Conservation (phyloP, 768 basidiomycete species). For the Terana coerulea region DNA sequence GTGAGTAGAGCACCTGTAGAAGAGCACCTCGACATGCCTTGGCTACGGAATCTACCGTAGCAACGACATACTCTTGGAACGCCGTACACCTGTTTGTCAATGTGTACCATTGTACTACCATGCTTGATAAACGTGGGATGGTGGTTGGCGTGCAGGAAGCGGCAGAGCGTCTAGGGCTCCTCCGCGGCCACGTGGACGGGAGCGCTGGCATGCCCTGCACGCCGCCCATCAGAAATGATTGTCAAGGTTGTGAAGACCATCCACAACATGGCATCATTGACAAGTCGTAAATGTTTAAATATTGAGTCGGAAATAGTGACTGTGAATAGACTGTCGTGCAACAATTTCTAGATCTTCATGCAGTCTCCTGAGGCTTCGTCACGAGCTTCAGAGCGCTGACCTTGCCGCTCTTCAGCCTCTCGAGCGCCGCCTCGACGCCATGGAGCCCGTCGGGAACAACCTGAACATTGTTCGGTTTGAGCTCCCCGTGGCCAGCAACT, state of each 20-base stretch:
- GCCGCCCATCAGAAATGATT: conserved; percentile 32
- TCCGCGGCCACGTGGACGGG: neutral
- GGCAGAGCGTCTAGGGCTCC: neutral
- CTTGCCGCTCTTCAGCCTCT: conserved; percentile 29
- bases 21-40: conserved; percentile 13
- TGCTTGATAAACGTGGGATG: no score
- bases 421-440: conserved; percentile 36
- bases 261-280: conserved; percentile 22
- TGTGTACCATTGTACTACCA: conserved; percentile 18
- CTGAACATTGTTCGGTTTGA: conserved; percentile 36
- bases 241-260: conserved; percentile 29
- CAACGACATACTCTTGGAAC: conserved; percentile 27
- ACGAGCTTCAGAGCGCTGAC: conserved; percentile 42
- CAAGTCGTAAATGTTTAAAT: conserved; percentile 30
- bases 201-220: conserved; percentile 38
- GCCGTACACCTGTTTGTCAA: conserved; percentile 15
- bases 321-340: no score
- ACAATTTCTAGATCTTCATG: conserved; percentile 4
- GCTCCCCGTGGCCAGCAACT: conserved; percentile 6
- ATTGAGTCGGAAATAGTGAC: no score
- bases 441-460: conserved; percentile 37
- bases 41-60: conserved; percentile 23
- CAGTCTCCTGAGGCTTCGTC: conserved; percentile 30
- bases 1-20: no score
- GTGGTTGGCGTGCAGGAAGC: conserved; percentile 22